Evolutionary conservation across 2,329 filamentous ascomycete species (phyloP).

Genomic region (Cercospora citrullina): DNA sequence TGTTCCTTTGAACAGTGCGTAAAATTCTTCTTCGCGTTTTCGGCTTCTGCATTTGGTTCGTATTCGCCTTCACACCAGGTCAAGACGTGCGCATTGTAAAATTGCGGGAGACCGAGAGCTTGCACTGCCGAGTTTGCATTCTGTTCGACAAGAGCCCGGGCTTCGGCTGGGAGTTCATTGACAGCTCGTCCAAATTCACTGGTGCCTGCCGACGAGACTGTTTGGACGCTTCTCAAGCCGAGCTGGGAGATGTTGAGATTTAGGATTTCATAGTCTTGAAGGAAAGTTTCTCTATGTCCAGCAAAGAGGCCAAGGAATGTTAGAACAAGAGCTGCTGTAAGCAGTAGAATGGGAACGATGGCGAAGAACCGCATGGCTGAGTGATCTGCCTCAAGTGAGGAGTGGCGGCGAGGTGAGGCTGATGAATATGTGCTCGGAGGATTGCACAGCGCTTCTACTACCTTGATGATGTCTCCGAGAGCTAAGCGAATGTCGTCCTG

Average conservation of each 20-base stretch:
- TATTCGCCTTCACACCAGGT: conserved; percentile 58
- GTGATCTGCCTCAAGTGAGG: neutral
- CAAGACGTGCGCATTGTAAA: conserved; percentile 62
- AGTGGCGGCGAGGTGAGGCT: neutral
- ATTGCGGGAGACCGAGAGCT: conserved; percentile 58
- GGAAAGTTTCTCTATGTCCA: conserved; percentile 55
- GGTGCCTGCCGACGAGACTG: conserved; percentile 28
- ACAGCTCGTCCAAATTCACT: conserved; percentile 32
- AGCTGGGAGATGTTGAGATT: conserved; percentile 60
- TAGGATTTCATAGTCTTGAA: conserved; percentile 58
- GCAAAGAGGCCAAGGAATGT: conserved; percentile 62
- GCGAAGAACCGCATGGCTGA: neutral
- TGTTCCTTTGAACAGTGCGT: conserved; percentile 56
- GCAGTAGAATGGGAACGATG: conserved; percentile 2
- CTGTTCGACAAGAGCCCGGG: conserved; percentile 6
- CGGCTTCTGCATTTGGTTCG: conserved; percentile 43
- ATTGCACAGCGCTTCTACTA: neutral
- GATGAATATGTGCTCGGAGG: neutral
- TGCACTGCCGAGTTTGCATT: conserved; percentile 41
- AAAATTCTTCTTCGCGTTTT: conserved; percentile 49
- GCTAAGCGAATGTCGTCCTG: neutral
- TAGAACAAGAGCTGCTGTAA: conserved; percentile 56
- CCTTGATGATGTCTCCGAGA: neutral
- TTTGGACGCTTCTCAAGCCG: conserved; percentile 41
- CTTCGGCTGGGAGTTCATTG: conserved; percentile 34